Evolutionary conservation across 1,139 yeast species (phyloP).

Genomic region (Protomyces macrosporus): DNA sequence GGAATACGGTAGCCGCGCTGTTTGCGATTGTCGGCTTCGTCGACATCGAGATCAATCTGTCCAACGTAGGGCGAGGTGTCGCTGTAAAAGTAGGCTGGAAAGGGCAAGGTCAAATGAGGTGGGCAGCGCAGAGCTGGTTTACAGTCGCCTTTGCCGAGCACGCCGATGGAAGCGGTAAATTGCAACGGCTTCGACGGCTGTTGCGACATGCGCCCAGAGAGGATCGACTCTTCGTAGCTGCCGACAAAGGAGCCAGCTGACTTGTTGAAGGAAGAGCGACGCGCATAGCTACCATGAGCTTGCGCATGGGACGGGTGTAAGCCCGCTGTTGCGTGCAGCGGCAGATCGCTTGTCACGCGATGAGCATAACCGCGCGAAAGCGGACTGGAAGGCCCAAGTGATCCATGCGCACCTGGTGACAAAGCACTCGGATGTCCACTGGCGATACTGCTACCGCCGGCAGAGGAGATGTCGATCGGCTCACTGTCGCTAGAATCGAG

Average conservation of each 20-base stretch:
- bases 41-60: slow-evolving; percentile 38
- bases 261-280: slow-evolving; percentile 6
- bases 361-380: too few relatives aligned
- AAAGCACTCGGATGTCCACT: too few relatives aligned
- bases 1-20: slow-evolving; percentile 42
- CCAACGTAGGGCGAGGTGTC: slow-evolving; percentile 45
- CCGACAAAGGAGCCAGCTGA: slow-evolving; percentile 35
- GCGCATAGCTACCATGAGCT: slow-evolving; percentile 2
- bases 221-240: slow-evolving; percentile 40
- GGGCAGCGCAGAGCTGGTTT: slow-evolving; percentile 35
- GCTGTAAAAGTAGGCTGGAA: slow-evolving; percentile 41
- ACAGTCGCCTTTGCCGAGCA: slow-evolving; percentile 34
- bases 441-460: too few relatives aligned
- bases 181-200: slow-evolving; percentile 37
- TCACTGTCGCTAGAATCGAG: slow-evolving; percentile 21
- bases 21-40: slow-evolving; percentile 35
- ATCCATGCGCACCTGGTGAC: too few relatives aligned
- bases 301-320: background rate
- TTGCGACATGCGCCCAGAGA: slow-evolving; percentile 40
- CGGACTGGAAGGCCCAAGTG: too few relatives aligned
- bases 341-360: background rate
- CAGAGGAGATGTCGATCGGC: slow-evolving; percentile 14
- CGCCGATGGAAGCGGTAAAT: slow-evolving; percentile 38
- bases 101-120: slow-evolving; percentile 36
- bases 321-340: background rate